Percentiles rank a stretch among this genome's conserved stretches.
phyloP scores from a whole-genome alignment of 2,329 filamentous ascomycete genomes.

The Massarina eburnea region DNA sequence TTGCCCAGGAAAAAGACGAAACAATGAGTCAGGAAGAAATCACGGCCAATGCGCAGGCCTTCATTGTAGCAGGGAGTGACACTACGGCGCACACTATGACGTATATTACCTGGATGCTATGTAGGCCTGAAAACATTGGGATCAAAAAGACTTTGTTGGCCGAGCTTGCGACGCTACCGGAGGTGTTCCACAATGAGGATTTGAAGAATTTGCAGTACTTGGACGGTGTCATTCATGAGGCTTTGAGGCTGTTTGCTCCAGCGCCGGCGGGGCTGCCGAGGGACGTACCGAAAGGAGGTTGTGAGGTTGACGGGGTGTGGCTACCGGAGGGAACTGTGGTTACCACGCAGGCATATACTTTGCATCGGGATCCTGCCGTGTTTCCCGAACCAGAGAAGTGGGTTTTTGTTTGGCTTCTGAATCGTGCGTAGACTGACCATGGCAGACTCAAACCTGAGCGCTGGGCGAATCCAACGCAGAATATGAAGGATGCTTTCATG shows the following conservation, averaged over 20 bases:
- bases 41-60: constrained; percentile 39
- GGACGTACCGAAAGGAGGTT: constrained; percentile 41
- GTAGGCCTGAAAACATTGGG: constrained; percentile 21
- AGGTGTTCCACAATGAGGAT: constrained; percentile 31
- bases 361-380: constrained; percentile 41
- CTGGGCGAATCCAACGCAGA: constrained; percentile 29
- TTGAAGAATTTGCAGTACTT: constrained; percentile 38
- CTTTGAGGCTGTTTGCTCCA: constrained; percentile 40
- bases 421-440: not conserved
- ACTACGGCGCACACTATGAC: constrained; percentile 39
- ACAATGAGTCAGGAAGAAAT: constrained; percentile 10
- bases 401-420: not conserved
- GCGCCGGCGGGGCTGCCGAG: constrained; percentile 41
- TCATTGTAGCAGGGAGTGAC: constrained; percentile 40
- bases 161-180: constrained; percentile 20
- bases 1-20: constrained; percentile 5
- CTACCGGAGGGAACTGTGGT: constrained; percentile 43
- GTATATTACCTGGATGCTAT: constrained; percentile 38
- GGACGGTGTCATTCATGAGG: constrained; percentile 45
- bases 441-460: constrained; percentile 38
- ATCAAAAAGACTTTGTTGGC: constrained; percentile 9
- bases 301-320: constrained; percentile 35
- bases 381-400: constrained; percentile 29
- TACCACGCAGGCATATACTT: constrained; percentile 43
- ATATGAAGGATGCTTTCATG: constrained; percentile 13